These are phyloP conservation scores for Sporothrix variecibatus DNA, from an alignment of 2,329 filamentous ascomycete genomes.

Conservation along the genomic window DNA sequence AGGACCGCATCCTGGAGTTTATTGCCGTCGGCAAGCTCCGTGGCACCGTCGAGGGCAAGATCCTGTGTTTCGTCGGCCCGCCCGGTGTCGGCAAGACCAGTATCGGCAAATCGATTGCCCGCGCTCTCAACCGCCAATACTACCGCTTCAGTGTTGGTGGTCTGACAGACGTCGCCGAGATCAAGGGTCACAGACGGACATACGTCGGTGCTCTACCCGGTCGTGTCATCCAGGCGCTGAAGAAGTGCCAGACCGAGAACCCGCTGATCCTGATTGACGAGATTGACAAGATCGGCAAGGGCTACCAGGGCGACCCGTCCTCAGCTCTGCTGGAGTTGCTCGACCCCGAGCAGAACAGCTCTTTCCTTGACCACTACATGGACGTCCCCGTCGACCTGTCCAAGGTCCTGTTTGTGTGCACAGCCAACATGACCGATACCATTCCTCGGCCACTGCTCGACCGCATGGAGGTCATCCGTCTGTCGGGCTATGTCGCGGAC, in stretches of 20 bases:
- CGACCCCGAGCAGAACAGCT: constrained; percentile 95
- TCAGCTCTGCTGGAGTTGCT: constrained; percentile 91
- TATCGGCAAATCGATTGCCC: constrained; percentile 96
- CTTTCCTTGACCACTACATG: constrained; percentile 98
- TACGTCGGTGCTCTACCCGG: constrained; percentile 96
- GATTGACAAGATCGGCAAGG: constrained; percentile 95
- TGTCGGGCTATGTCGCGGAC: constrained; percentile 94
- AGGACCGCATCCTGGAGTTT: constrained; percentile 96
- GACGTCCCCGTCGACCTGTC: constrained; percentile 96
- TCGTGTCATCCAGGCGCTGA: constrained; percentile 95
- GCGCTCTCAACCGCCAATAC: constrained; percentile 92
- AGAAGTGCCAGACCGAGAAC: constrained; percentile 99
- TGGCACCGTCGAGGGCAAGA: constrained; percentile 97
- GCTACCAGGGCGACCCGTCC: constrained; percentile 94
- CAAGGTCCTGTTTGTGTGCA: constrained; percentile 98
- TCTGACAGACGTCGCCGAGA: constrained; percentile 95
- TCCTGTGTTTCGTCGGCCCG: constrained; percentile 94
- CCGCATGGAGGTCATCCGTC: constrained; percentile 95
- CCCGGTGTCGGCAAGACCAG: constrained; percentile 98
- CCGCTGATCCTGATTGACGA: constrained; percentile 95
- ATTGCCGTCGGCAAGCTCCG: constrained; percentile 97
- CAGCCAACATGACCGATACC: constrained; percentile 97
- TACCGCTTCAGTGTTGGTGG: constrained; percentile 98
- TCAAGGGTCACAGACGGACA: constrained; percentile 94
- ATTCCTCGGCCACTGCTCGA: constrained; percentile 92